Base-by-base conservation (phyloP, 23 red algal species). In the Gracilaria domingensis region DNA sequence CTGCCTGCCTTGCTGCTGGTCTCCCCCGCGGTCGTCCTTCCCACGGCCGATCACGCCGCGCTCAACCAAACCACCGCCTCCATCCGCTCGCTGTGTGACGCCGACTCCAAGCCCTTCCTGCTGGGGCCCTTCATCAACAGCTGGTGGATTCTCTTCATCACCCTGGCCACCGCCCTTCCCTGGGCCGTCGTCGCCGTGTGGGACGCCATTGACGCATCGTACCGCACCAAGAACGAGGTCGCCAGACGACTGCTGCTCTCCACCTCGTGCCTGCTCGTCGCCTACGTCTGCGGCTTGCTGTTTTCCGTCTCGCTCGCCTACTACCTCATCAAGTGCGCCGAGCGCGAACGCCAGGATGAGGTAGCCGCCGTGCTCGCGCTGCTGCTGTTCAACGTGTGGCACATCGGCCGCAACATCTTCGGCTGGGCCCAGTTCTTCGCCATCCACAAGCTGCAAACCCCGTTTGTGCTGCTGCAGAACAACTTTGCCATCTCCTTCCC, bases 151-250 rank as follows among this genome's bases (percentile, higher is more conserved):
- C 39, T 83, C 1, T 8, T 57, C 29, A 83, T 62, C 51, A 65
- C 55, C 14, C 39, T 83, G 9, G 32, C 35, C 39, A 60, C 80
- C 24, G 57, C 80, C 16, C 80, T 83, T 5, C 80, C 80, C 12
- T 83, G 80, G 80, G 80, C 80, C 29, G 80, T 83, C 23, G 80
- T 83, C 17, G 80, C 80, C 12, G 80, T 83, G 0, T 62, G 49
- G 80, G 80, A 65, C 56, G 29, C 80, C 8, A 83, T 65, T 23
- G 80, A 83, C 26, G 51, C n/a, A 0, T 62, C 51, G 24, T 83
- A 83, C 55, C 55, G 80, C 26, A 62, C 42, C 21, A 47, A 28
- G 39, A n/a, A 47, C 33, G 39, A 34, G 34, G 56, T 65, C 30
- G 51, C 49, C 23, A 62, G 5, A 32, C 55, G 80, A 8, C 34